Conservation (phyloP, 176 grass and related monocot genomes). For the Elaeis guineensis region DNA sequence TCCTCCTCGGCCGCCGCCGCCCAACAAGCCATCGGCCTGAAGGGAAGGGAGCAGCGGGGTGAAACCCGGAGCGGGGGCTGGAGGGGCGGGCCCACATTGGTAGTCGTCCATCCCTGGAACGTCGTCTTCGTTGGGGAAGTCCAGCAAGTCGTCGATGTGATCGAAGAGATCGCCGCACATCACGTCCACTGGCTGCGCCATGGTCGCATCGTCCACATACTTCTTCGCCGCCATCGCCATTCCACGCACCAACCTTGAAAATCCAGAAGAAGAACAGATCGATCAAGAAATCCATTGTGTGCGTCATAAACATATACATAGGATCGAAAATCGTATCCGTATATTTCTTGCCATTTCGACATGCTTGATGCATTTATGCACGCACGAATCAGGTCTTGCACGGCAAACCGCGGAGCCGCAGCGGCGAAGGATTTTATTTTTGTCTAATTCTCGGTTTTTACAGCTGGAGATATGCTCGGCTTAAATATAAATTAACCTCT, state of each 20-base stretch:
- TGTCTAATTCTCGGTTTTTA: too few species aligned
- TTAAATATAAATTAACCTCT: too few species aligned
- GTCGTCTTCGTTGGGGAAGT: conserved; percentile 78
- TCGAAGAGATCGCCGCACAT: conserved; percentile 61
- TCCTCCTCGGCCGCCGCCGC: not conserved
- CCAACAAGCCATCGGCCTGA: conserved; percentile 6
- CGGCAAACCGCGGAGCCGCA: too few species aligned
- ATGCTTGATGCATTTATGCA: too few species aligned
- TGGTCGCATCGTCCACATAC: not conserved
- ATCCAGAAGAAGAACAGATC: not conserved
- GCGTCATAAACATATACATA: too few species aligned
- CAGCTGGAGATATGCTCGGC: too few species aligned
- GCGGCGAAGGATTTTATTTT: too few species aligned
- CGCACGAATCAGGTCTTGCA: too few species aligned
- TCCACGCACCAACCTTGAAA: not conserved
- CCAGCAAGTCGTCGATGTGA: conserved; percentile 88
- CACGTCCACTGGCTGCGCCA: conserved; percentile 1
- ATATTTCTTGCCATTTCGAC: too few species aligned
- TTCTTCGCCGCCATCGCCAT: not conserved
- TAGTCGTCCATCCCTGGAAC: conserved; percentile 53
- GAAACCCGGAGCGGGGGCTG: conserved; percentile 7
- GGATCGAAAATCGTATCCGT: too few species aligned
- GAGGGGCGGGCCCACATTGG: conserved; percentile 16
- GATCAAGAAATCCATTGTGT: too few species aligned
- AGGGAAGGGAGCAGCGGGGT: conserved; percentile 4